A percentile compares a stretch with the other conserved stretches of the same genome.
Conservation (phyloP, 495 filamentous ascomycete genomes). For the Xylaria bambusicola region DNA sequence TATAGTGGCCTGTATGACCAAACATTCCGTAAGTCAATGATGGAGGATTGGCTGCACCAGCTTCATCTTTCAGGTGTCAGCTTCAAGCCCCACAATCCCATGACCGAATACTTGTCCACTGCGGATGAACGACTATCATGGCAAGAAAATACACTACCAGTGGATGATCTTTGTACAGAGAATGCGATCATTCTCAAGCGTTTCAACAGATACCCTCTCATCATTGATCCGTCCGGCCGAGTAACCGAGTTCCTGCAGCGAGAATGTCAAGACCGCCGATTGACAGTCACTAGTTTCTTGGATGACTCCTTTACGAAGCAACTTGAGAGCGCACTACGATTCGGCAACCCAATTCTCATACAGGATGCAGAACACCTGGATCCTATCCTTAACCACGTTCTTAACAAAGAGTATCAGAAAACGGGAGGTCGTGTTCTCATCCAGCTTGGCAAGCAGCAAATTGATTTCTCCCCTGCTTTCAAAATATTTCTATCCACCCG, state of each 20-base stretch:
- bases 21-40: conserved; percentile 94
- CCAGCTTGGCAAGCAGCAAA: conserved; percentile 97
- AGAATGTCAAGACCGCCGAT: conserved; percentile 86
- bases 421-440: conserved; percentile 98
- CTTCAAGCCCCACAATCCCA: conserved; percentile 90
- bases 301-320: conserved; percentile 98
- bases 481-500: conserved; percentile 92
- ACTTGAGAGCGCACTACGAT: conserved; percentile 91
- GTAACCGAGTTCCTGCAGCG: conserved; percentile 93
- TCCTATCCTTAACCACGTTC: conserved; percentile 94
- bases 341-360: conserved; percentile 97
- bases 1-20: conserved; percentile 98
- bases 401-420: conserved; percentile 99
- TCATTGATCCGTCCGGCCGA: conserved; percentile 95
- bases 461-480: conserved; percentile 98
- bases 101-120: conserved; percentile 95
- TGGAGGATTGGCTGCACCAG: conserved; percentile 95
- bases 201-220: conserved; percentile 97
- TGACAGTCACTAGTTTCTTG: conserved; percentile 97
- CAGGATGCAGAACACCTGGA: conserved; percentile 98
- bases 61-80: conserved; percentile 84
- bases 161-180: conserved; percentile 98
- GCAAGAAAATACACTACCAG: conserved; percentile 92
- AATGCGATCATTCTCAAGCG: conserved; percentile 96
- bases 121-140: conserved; percentile 92